A percentile compares a stretch with the other conserved stretches of the same genome.
phyloP scores from a whole-genome alignment of 805 yeast species.

The Suhomyces emberorum region DNA sequence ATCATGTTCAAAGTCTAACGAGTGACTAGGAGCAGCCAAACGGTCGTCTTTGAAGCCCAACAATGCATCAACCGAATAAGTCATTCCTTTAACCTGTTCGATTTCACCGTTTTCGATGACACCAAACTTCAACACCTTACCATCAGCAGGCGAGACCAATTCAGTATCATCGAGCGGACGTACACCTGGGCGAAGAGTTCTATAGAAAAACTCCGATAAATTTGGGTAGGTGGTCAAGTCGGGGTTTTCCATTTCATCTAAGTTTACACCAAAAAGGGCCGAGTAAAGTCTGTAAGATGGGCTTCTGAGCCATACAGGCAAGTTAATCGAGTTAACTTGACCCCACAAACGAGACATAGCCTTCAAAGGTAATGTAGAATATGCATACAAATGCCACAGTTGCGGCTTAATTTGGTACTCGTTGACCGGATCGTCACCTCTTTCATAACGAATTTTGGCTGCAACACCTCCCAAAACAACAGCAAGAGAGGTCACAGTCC shows the following conservation, averaged over 20 bases:
- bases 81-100: conserved; percentile 96
- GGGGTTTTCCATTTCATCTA: conserved; percentile 84
- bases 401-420: conserved; percentile 55
- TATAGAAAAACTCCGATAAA: conserved; percentile 86
- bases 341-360: conserved; percentile 96
- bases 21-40: conserved; percentile 55
- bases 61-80: conserved; percentile 83
- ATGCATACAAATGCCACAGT: conserved; percentile 88
- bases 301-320: conserved; percentile 85
- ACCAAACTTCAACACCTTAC: conserved; percentile 84
- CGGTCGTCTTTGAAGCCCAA: conserved; percentile 58
- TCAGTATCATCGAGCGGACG: conserved; percentile 70
- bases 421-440: conserved; percentile 25
- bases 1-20: conserved; percentile 43
- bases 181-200: conserved; percentile 71
- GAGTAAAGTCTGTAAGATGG: conserved; percentile 82
- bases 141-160: conserved; percentile 91
- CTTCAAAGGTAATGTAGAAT: conserved; percentile 85
- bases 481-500: conserved; percentile 53
- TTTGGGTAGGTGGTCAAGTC: conserved; percentile 73
- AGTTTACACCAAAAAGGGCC: conserved; percentile 76
- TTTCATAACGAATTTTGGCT: conserved; percentile 40
- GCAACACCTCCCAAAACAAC: conserved; percentile 55
- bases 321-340: conserved; percentile 69
- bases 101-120: conserved; percentile 76